Evolutionary conservation across 768 basidiomycete genomes (phyloP), one percentile per base, ranked within the genome.

Genomic region (Suillus hirtellus): DNA sequence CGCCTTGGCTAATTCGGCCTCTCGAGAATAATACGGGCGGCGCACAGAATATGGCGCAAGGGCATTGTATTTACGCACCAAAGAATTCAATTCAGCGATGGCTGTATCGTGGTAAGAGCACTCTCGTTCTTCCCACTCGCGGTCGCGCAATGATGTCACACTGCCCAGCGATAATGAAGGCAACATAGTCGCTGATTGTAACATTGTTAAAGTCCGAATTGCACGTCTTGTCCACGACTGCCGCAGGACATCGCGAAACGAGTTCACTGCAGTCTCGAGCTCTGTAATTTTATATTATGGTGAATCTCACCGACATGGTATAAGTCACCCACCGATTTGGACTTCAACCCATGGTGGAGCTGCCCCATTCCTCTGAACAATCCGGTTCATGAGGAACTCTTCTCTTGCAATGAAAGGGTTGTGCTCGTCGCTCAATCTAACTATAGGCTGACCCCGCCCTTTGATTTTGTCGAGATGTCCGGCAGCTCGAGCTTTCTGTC

Each of bases 271-370:
- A 1, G 75, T 72, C 44, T 95, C 93, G 24, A 95, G 81, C 65
- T 92, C 90, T 90, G 60, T 8, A 34, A 4, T 69, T 27, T 38
- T 43, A 62, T 34, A n/a, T 49, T 61, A 65, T 15, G 68, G 38
- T 31, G 10, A 34, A n/a, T 24, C 46, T 31, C 53, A n/a, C n/a
- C 2, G 53, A 40, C 17, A 35, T 17, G 49, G 24, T 42, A 27
- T 8, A n/a, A 35, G 14, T 10, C 24, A 72, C 83, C 53, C 65
- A 86, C 89, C 89, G 62, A 80, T 78, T 73, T 93, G 93, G 40
- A 92, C 69, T 75, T 95, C 92, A 1, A 95, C 87, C 93, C 93
- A 95, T 4, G 91, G 89, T 37, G 93, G 93, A 4, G 86, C 84
- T 7, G 89, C 90, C n/a, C 90, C 92, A 66, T 93, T 89, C 58